Evolutionary conservation across 441 rosid species (phyloP).

Genomic region (Adansonia rubrostipa): DNA sequence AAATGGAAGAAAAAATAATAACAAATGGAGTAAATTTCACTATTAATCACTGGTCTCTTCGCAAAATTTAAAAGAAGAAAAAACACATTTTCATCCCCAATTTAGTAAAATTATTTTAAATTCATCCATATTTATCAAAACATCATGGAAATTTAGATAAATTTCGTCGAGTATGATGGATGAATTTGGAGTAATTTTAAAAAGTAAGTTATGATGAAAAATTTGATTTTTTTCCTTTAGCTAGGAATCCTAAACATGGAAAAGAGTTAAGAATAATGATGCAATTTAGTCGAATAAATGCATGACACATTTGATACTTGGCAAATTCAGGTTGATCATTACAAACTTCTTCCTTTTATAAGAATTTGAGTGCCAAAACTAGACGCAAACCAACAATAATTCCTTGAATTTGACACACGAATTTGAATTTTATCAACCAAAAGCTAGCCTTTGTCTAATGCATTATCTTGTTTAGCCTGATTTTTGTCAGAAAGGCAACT

Average conservation of each 20-base stretch:
- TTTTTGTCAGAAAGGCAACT: not conserved
- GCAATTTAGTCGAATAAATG: not conserved
- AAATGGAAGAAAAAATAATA: not conserved
- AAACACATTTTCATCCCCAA: too few species aligned
- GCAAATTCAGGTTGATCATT: conserved; percentile 3
- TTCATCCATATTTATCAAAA: not conserved
- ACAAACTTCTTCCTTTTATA: not conserved
- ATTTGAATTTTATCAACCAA: not conserved
- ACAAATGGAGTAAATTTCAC: not conserved
- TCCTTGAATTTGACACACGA: conserved; percentile 5
- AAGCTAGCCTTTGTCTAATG: not conserved
- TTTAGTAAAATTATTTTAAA: too few species aligned
- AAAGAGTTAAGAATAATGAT: not conserved
- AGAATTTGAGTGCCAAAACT: not conserved
- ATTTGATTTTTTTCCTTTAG: too few species aligned
- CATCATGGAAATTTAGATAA: too few species aligned
- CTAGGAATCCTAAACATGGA: not conserved
- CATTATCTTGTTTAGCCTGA: not conserved
- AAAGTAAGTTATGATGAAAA: not conserved
- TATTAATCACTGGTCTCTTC: not conserved
- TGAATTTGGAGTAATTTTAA: not conserved
- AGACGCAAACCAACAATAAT: conserved; percentile 15
- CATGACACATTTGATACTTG: not conserved
- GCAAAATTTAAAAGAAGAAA: too few species aligned
- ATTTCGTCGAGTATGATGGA: not conserved